A percentile compares a stretch with the other conserved stretches of the same genome.
phyloP scores from a whole-genome alignment of 2,329 filamentous ascomycete genomes.

The Pseudopithomyces maydicus region DNA sequence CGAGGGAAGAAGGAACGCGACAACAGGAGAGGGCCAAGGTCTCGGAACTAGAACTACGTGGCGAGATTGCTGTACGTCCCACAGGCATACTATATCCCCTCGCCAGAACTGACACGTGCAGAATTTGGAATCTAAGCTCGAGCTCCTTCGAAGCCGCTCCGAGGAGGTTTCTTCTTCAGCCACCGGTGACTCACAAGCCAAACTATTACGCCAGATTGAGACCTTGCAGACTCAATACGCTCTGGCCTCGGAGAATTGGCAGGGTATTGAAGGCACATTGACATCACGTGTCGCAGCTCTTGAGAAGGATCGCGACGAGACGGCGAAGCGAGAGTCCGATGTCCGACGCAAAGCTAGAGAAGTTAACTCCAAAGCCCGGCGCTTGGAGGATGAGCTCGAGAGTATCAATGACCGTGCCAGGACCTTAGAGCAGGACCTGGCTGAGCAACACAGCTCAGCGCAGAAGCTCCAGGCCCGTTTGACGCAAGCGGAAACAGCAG shows the following conservation, averaged over 20 bases:
- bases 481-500: conserved; percentile 66
- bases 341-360: conserved; percentile 89
- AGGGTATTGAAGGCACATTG: conserved; percentile 88
- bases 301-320: conserved; percentile 91
- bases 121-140: conserved; percentile 85
- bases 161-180: conserved; percentile 88
- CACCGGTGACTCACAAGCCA: conserved; percentile 82
- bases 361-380: conserved; percentile 70
- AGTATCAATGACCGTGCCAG: conserved; percentile 67
- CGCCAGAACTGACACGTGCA: conserved; percentile 45
- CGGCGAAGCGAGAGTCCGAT: conserved; percentile 80
- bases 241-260: conserved; percentile 95
- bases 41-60: conserved; percentile 76
- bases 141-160: conserved; percentile 80
- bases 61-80: conserved; percentile 65
- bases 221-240: conserved; percentile 95
- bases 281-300: conserved; percentile 75
- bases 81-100: neutral
- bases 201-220: conserved; percentile 90
- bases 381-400: conserved; percentile 83
- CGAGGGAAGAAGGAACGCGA: conserved; percentile 73
- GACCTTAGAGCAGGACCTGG: conserved; percentile 67
- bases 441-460: conserved; percentile 63
- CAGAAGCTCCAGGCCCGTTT: conserved; percentile 68
- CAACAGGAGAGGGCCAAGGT: conserved; percentile 72